Conservation (phyloP, 768 basidiomycete species). For the Serendipita indica region DNA sequence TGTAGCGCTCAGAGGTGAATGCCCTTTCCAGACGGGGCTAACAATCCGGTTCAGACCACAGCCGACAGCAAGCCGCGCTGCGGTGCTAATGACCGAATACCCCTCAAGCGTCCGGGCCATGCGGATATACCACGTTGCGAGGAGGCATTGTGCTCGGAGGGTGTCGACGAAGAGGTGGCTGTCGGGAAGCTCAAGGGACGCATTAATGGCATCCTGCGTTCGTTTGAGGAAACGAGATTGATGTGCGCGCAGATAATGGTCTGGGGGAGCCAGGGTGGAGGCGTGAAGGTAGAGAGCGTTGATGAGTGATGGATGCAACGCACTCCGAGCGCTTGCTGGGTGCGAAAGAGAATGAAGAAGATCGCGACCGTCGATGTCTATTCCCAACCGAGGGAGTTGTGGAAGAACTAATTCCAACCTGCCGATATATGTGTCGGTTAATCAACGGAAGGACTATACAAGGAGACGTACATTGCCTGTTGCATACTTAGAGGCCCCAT, state of each 20-base stretch:
- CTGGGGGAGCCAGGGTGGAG: slow-evolving; percentile 59
- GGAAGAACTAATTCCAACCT: slow-evolving; percentile 60
- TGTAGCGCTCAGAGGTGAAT: background rate
- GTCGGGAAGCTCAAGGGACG: slow-evolving; percentile 54
- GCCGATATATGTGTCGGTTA: slow-evolving; percentile 11
- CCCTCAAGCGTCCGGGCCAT: slow-evolving; percentile 48
- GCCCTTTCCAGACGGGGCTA: slow-evolving; percentile 7
- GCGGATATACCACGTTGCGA: slow-evolving; percentile 50
- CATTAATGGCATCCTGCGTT: slow-evolving; percentile 39
- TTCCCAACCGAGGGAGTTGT: slow-evolving; percentile 43
- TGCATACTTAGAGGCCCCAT: too few relatives aligned
- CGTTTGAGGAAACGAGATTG: slow-evolving; percentile 43
- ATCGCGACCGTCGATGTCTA: slow-evolving; percentile 54
- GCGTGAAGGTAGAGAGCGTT: slow-evolving; percentile 75
- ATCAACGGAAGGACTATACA: slow-evolving; percentile 9
- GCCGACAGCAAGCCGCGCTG: slow-evolving; percentile 57
- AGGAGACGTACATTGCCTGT: too few relatives aligned
- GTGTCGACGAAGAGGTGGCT: slow-evolving; percentile 36
- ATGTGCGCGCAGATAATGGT: slow-evolving; percentile 48
- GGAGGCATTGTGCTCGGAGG: slow-evolving; percentile 58
- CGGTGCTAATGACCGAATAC: slow-evolving; percentile 53
- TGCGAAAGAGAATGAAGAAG: slow-evolving; percentile 44
- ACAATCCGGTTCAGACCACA: slow-evolving; percentile 50
- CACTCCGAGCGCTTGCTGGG: slow-evolving; percentile 32
- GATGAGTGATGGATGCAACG: slow-evolving; percentile 58